These are phyloP conservation scores for Xerocomellus dryophilus DNA, from an alignment of 768 basidiomycete genomes.

Conservation along the genomic window DNA sequence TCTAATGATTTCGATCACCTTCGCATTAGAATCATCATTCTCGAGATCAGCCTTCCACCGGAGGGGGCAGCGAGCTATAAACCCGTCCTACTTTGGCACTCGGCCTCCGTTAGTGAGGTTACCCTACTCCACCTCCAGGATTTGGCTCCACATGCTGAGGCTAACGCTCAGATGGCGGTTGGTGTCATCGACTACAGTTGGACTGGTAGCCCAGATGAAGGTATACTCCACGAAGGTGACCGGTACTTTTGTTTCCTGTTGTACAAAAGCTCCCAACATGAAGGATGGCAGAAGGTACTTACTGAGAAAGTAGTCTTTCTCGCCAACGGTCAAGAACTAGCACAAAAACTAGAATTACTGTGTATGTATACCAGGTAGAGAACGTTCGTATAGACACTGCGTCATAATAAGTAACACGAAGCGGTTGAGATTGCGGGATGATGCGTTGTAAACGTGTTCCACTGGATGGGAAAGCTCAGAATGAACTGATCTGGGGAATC, in stretches of 20 bases:
- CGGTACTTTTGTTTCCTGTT: constrained; percentile 22
- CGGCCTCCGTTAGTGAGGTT: constrained; percentile 4
- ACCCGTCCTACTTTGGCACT: not conserved
- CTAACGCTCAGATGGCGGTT: constrained; percentile 9
- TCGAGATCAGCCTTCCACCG: constrained; percentile 4
- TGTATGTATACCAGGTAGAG: not conserved
- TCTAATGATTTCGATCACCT: constrained; percentile 4
- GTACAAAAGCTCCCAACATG: not conserved
- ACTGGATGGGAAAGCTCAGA: too few species aligned
- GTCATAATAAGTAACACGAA: too few species aligned
- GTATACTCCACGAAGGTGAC: not conserved
- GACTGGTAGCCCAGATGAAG: constrained; percentile 10
- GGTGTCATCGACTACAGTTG: constrained; percentile 23
- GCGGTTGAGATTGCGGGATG: too few species aligned
- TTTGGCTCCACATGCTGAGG: not conserved
- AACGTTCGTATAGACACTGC: too few species aligned
- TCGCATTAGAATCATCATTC: constrained; percentile 8
- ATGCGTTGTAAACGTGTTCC: too few species aligned
- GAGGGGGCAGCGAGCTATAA: not conserved
- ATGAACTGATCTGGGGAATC: too few species aligned
- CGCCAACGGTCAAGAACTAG: constrained; percentile 3
- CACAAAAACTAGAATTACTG: constrained; percentile 4
- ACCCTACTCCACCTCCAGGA: not conserved
- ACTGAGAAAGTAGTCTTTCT: constrained; percentile 21
- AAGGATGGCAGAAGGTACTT: constrained; percentile 9